Base-by-base conservation (phyloP, 352 stramenopile species). In the Phytophthora citricola region DNA sequence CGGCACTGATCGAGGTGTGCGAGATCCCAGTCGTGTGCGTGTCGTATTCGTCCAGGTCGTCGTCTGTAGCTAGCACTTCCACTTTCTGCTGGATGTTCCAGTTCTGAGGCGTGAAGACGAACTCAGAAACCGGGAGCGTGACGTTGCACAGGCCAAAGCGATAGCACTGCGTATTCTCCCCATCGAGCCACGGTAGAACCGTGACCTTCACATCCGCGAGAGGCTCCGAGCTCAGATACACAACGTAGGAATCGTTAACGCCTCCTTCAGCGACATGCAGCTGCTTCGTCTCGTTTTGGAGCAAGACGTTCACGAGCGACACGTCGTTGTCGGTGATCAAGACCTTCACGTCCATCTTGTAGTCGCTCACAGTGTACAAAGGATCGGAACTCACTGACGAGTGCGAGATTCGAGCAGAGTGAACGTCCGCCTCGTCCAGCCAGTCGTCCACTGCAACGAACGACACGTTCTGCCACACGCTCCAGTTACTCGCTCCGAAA, bases 201-300 rank as follows among this genome's bases (percentile, higher is more conserved):
- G n/a, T n/a, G n/a, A n/a, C n/a, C n/a, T n/a, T n/a, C n/a, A n/a
- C n/a, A n/a, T n/a, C n/a, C n/a, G n/a, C n/a, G n/a, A n/a, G n/a
- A n/a, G n/a, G n/a, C n/a, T n/a, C n/a, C n/a, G n/a, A n/a, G n/a
- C n/a, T n/a, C n/a, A n/a, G n/a, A n/a, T n/a, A n/a, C n/a, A n/a
- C n/a, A n/a, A n/a, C n/a, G n/a, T 92, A 92, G n/a, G 83, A 89
- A 63, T 91, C 83, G 40, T 92, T 92, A 45, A 94, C 92, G 12
- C 85, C 84, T 4, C 82, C 85, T 57, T 94, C 83, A 1, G 83
- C 80, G 8, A 91, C 83, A 20, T 91, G 78, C 0, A 94, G 66
- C 27, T 84, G 57, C 2, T 69, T 66, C 2, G 53, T 63, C 14
- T 57, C 20, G 26, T 39, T 75, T 24, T 71, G 64, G 0, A 90